Conservation (phyloP, 306 rosid genomes). For the Vachellia collinsii region DNA sequence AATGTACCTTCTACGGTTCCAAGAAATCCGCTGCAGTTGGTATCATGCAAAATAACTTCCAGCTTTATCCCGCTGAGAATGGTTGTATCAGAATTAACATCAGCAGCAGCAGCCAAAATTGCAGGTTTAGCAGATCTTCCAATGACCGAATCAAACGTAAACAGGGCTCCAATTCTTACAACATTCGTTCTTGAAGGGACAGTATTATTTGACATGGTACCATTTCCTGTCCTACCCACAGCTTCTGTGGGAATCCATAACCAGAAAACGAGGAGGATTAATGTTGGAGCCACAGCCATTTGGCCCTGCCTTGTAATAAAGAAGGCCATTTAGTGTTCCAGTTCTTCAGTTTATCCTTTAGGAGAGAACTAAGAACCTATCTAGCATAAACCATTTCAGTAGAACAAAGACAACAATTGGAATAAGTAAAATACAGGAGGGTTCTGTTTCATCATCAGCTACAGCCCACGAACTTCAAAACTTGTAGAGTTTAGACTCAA, state of each 20-base stretch:
- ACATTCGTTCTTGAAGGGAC: slow-evolving; percentile 46
- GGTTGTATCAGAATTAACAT: slow-evolving; percentile 61
- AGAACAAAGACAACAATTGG: slow-evolving; percentile 33
- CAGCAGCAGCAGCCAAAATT: slow-evolving; percentile 60
- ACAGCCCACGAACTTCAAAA: slow-evolving; percentile 4
- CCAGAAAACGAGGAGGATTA: slow-evolving; percentile 48
- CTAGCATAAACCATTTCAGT: slow-evolving; percentile 37
- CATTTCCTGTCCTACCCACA: slow-evolving; percentile 47
- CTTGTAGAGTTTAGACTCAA: slow-evolving; percentile 29
- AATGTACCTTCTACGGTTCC: slow-evolving; percentile 78
- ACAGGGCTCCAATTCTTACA: slow-evolving; percentile 74
- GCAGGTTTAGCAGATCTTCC: slow-evolving; percentile 74
- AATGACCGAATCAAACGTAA: slow-evolving; percentile 67
- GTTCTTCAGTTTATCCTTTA: slow-evolving; percentile 36
- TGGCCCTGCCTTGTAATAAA: slow-evolving; percentile 32
- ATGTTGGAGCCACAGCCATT: slow-evolving; percentile 31
- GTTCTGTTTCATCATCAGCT: not conserved
- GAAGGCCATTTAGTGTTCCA: slow-evolving; percentile 32
- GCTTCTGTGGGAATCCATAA: slow-evolving; percentile 57
- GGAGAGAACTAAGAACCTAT: slow-evolving; percentile 45
- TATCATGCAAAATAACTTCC: slow-evolving; percentile 51
- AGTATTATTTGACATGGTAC: slow-evolving; percentile 41
- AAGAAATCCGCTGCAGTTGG: slow-evolving; percentile 81
- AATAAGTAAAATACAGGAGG: slow-evolving; percentile 16
- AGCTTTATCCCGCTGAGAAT: slow-evolving; percentile 55